phyloP scores from a whole-genome alignment of 768 basidiomycete species.

The Neoboletus brunneissimus region DNA sequence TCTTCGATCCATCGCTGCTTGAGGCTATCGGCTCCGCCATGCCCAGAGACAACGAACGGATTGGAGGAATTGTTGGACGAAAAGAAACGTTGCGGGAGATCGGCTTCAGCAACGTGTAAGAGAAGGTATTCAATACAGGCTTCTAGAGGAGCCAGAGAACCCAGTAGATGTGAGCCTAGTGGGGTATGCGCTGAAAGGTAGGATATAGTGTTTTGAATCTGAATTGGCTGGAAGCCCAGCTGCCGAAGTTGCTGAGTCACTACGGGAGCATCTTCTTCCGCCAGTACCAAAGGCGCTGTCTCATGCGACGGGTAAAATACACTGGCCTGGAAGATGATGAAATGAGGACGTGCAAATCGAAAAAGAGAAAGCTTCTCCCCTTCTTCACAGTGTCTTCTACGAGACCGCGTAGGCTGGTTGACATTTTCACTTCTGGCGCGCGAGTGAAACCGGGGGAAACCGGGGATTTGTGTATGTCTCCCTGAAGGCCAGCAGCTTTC shows the following conservation, averaged over 20 bases:
- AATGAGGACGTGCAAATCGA: not conserved
- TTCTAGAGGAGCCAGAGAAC: conserved; percentile 59
- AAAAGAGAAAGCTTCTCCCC: conserved; percentile 37
- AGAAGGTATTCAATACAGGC: conserved; percentile 84
- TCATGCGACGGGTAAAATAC: conserved; percentile 47
- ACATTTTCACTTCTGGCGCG: conserved; percentile 82
- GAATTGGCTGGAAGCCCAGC: conserved; percentile 64
- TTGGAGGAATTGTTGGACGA: conserved; percentile 63
- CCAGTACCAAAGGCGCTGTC: conserved; percentile 33
- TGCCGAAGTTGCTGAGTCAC: conserved; percentile 54
- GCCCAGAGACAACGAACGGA: conserved; percentile 63
- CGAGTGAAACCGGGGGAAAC: conserved; percentile 41
- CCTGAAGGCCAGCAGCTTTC: conserved; percentile 11
- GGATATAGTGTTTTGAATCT: conserved; percentile 50
- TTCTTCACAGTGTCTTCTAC: conserved; percentile 82
- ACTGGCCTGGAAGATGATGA: conserved; percentile 40
- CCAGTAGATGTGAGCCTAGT: conserved; percentile 60
- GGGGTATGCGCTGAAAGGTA: conserved; percentile 57
- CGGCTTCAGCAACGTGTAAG: conserved; percentile 81
- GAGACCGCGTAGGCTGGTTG: conserved; percentile 64
- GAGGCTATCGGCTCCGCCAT: conserved; percentile 60
- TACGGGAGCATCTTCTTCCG: conserved; percentile 39
- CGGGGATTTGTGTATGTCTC: conserved; percentile 13
- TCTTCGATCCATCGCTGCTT: conserved; percentile 79
- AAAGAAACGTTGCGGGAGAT: conserved; percentile 73